These are phyloP conservation scores for Rutstroemia sp. DNA, from an alignment of 2,329 filamentous ascomycete genomes.

Conservation along the genomic window DNA sequence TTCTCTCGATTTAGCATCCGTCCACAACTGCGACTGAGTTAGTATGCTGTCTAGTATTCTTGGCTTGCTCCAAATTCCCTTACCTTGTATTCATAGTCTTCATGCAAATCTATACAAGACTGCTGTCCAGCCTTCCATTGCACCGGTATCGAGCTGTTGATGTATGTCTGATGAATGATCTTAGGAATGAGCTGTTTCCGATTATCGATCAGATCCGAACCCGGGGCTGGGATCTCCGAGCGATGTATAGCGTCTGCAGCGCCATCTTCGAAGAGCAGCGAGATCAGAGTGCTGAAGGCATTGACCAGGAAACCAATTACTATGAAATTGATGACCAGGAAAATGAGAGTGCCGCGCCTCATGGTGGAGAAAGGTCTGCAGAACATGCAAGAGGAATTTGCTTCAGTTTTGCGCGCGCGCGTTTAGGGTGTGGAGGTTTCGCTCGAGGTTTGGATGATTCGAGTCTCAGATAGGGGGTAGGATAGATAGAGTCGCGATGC, in stretches of 20 bases:
- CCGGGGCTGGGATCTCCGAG: constrained; percentile 58
- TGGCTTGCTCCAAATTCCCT: constrained; percentile 13
- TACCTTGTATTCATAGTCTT: constrained; percentile 67
- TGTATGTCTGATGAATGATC: constrained; percentile 73
- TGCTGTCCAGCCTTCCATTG: constrained; percentile 61
- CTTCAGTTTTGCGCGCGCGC: not conserved
- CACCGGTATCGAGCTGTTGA: constrained; percentile 58
- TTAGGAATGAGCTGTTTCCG: constrained; percentile 58
- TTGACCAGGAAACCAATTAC: constrained; percentile 58
- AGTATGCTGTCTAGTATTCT: not conserved
- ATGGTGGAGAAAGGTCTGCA: constrained; percentile 15
- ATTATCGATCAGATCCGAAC: constrained; percentile 50
- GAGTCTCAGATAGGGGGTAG: not conserved
- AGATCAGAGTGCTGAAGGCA: constrained; percentile 63
- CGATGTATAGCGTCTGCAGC: constrained; percentile 58
- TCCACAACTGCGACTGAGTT: constrained; percentile 56
- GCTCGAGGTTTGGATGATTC: not conserved
- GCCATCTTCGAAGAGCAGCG: constrained; percentile 61
- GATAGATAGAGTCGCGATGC: not conserved
- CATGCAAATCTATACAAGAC: constrained; percentile 59
- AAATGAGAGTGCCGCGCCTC: constrained; percentile 29
- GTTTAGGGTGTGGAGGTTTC: not conserved
- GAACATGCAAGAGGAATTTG: not conserved
- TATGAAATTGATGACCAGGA: constrained; percentile 49
- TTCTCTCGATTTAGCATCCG: constrained; percentile 58